A percentile compares a stretch with the other conserved stretches of the same genome.
Conservation (phyloP, 2,329 filamentous ascomycete genomes). For the Celoporthe dispersa region DNA sequence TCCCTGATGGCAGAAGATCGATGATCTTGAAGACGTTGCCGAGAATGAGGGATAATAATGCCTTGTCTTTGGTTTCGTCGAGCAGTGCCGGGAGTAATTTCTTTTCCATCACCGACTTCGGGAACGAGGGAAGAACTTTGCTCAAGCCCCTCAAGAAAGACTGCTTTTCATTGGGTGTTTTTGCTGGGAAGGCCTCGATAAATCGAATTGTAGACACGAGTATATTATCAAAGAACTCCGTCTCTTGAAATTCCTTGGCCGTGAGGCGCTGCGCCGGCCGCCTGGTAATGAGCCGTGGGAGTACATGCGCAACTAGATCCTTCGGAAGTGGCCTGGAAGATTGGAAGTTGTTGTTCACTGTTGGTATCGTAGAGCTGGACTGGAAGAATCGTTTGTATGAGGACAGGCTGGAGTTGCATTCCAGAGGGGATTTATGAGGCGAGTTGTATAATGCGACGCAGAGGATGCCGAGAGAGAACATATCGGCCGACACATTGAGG, state of each 20-base stretch:
- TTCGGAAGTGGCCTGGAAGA: slow-evolving; percentile 78
- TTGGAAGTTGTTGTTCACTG: slow-evolving; percentile 81
- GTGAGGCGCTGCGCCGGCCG: slow-evolving; percentile 85
- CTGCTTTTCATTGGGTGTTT: slow-evolving; percentile 87
- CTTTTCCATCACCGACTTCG: slow-evolving; percentile 90
- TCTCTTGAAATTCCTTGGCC: slow-evolving; percentile 90
- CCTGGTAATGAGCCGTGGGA: slow-evolving; percentile 85
- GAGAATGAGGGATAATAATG: slow-evolving; percentile 81
- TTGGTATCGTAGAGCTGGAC: slow-evolving; percentile 78
- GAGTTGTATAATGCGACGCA: slow-evolving; percentile 92
- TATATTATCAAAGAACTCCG: slow-evolving; percentile 95
- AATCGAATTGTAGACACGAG: slow-evolving; percentile 96
- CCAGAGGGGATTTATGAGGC: slow-evolving; percentile 86
- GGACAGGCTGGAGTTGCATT: slow-evolving; percentile 78
- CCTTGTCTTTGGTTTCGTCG: slow-evolving; percentile 92
- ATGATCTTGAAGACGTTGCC: slow-evolving; percentile 94
- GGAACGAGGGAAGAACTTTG: slow-evolving; percentile 88
- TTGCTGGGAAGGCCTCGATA: slow-evolving; percentile 86
- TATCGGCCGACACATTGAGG: slow-evolving; percentile 80
- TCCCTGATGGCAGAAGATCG: slow-evolving; percentile 74
- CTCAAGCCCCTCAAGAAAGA: slow-evolving; percentile 89
- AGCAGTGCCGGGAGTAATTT: slow-evolving; percentile 88
- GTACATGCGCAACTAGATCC: slow-evolving; percentile 74
- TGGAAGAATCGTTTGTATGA: slow-evolving; percentile 85
- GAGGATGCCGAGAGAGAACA: slow-evolving; percentile 90